Evolutionary conservation across 2,329 filamentous ascomycete genomes (phyloP).

Genomic region (Sporothrix humicola): DNA sequence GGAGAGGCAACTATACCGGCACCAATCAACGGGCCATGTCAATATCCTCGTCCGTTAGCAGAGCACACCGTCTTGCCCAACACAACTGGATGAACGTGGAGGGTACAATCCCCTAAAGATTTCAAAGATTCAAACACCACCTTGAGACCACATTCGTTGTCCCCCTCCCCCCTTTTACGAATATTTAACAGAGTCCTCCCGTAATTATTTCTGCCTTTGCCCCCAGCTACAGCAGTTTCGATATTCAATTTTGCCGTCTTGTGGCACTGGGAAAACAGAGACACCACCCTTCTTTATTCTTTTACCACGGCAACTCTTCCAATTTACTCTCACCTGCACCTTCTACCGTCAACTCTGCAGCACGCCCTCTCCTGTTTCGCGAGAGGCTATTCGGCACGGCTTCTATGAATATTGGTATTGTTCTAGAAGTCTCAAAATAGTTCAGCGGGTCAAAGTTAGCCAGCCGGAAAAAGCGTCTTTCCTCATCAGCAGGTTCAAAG

Average conservation of each 20-base stretch:
- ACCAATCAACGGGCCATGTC: constrained; percentile 35
- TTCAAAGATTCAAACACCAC: not conserved
- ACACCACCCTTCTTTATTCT: not conserved
- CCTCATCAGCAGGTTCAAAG: not conserved
- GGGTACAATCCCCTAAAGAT: not conserved
- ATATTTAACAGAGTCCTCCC: constrained; percentile 6
- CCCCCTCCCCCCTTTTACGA: constrained; percentile 1
- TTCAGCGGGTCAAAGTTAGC: not conserved
- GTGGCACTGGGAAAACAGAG: not conserved
- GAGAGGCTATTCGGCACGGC: not conserved
- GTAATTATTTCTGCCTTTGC: not conserved
- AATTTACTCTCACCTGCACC: not conserved
- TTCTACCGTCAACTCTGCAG: not conserved
- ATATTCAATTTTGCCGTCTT: constrained; percentile 23
- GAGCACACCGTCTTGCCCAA: constrained; percentile 29
- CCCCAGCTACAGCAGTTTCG: not conserved
- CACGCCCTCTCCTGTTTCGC: not conserved
- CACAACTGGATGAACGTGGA: constrained; percentile 1
- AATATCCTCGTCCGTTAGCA: constrained; percentile 21
- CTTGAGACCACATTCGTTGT: not conserved
- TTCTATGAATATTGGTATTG: constrained; percentile 1
- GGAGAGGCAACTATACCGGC: constrained; percentile 13
- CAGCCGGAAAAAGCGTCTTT: not conserved
- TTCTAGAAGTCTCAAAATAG: constrained; percentile 18
- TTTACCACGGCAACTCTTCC: not conserved